These are phyloP conservation scores for Amanita muscaria DNA, from an alignment of 768 basidiomycete genomes.

Conservation along the genomic window DNA sequence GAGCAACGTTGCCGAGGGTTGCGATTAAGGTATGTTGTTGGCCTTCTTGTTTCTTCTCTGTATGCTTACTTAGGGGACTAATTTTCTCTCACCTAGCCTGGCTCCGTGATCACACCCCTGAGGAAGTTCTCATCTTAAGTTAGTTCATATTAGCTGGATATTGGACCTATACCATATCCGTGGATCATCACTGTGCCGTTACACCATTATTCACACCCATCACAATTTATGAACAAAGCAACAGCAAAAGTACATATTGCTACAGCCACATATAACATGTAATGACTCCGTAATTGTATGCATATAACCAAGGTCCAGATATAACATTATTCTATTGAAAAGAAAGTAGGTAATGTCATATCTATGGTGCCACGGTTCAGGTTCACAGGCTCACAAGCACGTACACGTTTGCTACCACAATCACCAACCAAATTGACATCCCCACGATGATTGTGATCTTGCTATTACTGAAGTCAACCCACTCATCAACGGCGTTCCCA, in stretches of 20 bases:
- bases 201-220: background rate
- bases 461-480: conserved; percentile 59
- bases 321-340: no score
- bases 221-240: background rate
- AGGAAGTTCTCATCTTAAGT: conserved; percentile 8
- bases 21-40: conserved; percentile 73
- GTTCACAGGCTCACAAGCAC: conserved; percentile 52
- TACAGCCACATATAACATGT: no score
- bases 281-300: no score
- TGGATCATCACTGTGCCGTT: background rate
- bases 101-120: conserved; percentile 5
- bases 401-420: conserved; percentile 69
- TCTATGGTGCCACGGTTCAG: no score
- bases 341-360: no score
- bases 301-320: no score
- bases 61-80: no score
- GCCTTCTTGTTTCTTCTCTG: no score
- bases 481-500: conserved; percentile 23
- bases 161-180: conserved; percentile 7
- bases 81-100: conserved; percentile 2
- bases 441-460: conserved; percentile 42
- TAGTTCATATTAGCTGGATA: no score
- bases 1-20: conserved; percentile 75
- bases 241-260: no score
- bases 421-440: conserved; percentile 51